Evolutionary conservation across 176 grass and related monocot genomes (phyloP).

Genomic region (Aegilops umbellulata): DNA sequence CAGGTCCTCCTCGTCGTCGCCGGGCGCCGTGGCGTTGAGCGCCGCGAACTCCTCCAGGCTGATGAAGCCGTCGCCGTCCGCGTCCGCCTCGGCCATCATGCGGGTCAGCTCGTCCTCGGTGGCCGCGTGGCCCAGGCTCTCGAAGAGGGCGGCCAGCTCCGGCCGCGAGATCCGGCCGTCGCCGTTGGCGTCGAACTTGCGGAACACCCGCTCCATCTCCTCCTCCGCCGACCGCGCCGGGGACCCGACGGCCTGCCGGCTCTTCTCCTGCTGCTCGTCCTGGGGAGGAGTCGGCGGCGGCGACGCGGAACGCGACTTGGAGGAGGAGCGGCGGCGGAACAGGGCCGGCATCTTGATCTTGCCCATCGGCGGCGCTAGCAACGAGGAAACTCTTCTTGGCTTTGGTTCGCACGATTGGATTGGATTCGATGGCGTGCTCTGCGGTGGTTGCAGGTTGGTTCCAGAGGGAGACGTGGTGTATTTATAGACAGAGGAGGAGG

Average conservation of each 20-base stretch:
- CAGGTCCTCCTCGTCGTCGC: conserved; percentile 67
- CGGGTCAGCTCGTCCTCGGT: conserved; percentile 64
- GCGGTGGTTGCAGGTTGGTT: neutral
- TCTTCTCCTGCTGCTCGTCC: neutral
- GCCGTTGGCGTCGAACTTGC: conserved; percentile 93
- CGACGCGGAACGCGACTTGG: conserved; percentile 29
- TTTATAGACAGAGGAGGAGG: neutral
- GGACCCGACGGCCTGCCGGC: neutral
- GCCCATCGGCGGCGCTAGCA: conserved; percentile 43
- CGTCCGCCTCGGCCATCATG: conserved; percentile 93
- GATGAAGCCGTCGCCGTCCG: conserved; percentile 93
- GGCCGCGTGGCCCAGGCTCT: conserved; percentile 63
- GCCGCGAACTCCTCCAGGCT: conserved; percentile 77
- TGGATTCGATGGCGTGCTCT: neutral
- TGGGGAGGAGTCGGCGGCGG: neutral
- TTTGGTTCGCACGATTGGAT: too few relatives aligned
- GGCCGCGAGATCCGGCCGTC: conserved; percentile 79
- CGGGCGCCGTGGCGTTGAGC: conserved; percentile 44
- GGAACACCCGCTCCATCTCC: conserved; percentile 77
- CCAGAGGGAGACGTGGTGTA: neutral
- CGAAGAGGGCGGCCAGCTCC: conserved; percentile 73
- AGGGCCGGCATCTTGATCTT: conserved; percentile 80
- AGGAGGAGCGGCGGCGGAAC: conserved; percentile 52
- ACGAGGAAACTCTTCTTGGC: neutral
- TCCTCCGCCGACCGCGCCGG: conserved; percentile 31